phyloP scores from a whole-genome alignment of 2,329 filamentous ascomycete species.

The Pseudocercospora crystallina region DNA sequence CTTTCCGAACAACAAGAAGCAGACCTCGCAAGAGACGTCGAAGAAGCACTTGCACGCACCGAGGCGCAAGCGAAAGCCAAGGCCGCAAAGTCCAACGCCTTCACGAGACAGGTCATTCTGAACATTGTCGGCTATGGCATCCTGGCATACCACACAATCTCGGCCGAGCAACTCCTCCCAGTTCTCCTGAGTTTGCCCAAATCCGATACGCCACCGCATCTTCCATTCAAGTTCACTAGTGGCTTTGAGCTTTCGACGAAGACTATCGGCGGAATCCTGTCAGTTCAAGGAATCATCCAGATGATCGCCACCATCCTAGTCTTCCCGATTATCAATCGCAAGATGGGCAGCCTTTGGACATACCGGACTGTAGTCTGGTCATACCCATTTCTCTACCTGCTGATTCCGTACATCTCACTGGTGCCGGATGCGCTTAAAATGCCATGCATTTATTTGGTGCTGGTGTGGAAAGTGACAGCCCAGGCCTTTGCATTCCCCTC shows the following conservation, averaged over 20 bases:
- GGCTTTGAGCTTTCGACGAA: slow-evolving; percentile 83
- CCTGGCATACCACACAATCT: slow-evolving; percentile 94
- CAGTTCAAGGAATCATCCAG: slow-evolving; percentile 84
- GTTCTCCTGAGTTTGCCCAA: slow-evolving; percentile 78
- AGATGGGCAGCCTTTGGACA: slow-evolving; percentile 74
- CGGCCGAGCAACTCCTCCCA: slow-evolving; percentile 89
- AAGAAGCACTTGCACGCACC: slow-evolving; percentile 33
- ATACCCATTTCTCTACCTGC: slow-evolving; percentile 85
- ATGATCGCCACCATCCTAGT: slow-evolving; percentile 82
- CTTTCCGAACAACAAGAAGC: slow-evolving; percentile 11
- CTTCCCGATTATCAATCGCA: slow-evolving; percentile 74
- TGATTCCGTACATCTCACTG: slow-evolving; percentile 84
- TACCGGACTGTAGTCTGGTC: slow-evolving; percentile 78
- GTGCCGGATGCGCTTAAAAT: slow-evolving; percentile 71
- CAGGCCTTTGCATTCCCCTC: slow-evolving; percentile 89
- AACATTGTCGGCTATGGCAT: slow-evolving; percentile 91
- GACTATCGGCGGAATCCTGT: slow-evolving; percentile 82
- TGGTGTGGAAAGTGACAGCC: slow-evolving; percentile 91
- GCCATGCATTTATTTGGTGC: slow-evolving; percentile 70
- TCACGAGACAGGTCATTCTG: slow-evolving; percentile 80
- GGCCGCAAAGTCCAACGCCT: slow-evolving; percentile 57
- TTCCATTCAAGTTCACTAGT: slow-evolving; percentile 86
- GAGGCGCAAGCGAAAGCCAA: slow-evolving; percentile 21
- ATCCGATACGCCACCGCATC: slow-evolving; percentile 49
- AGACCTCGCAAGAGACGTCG: slow-evolving; percentile 26